These are phyloP conservation scores for Paramarasmius palmivorus DNA, from an alignment of 1,284 basidiomycete genomes.

Conservation along the genomic window DNA sequence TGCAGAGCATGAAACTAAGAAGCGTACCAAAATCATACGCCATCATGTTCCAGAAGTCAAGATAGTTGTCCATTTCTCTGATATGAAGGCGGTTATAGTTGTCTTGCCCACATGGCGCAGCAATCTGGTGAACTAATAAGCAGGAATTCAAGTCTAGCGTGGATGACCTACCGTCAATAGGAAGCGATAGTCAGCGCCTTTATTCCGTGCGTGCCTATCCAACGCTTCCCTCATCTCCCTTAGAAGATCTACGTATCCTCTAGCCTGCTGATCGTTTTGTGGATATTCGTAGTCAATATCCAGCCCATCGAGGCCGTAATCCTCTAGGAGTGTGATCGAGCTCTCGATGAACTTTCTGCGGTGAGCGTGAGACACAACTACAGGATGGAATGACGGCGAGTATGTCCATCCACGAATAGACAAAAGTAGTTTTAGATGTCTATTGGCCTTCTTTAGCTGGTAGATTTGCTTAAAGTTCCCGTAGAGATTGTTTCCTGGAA, in stretches of 20 bases:
- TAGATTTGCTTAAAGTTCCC: conserved; percentile 95
- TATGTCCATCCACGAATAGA: conserved; percentile 94
- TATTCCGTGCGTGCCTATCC: conserved; percentile 64
- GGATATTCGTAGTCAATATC: conserved; percentile 91
- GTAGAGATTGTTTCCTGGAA: conserved; percentile 86
- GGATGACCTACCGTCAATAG: conserved; percentile 64
- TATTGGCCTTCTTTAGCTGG: conserved; percentile 83
- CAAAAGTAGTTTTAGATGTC: conserved; percentile 83
- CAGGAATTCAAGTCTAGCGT: not conserved
- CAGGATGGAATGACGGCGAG: conserved; percentile 76
- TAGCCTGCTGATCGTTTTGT: conserved; percentile 65
- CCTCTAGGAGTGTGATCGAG: conserved; percentile 80
- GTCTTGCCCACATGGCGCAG: conserved; percentile 90
- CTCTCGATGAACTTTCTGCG: conserved; percentile 79
- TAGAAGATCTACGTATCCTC: conserved; percentile 72
- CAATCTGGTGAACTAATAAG: conserved; percentile 54
- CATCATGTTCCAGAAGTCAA: conserved; percentile 99
- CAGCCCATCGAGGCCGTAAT: conserved; percentile 73
- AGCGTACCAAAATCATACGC: conserved; percentile 77
- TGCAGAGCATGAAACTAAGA: conserved; percentile 3
- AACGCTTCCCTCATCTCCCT: conserved; percentile 69
- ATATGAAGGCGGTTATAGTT: conserved; percentile 82
- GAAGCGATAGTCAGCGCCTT: conserved; percentile 64
- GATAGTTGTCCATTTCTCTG: conserved; percentile 81
- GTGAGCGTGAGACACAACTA: conserved; percentile 63